Evolutionary conservation across 257 asterid species (phyloP), one percentile per base, ranked within the genome.

Genomic region (Datura wrightii): DNA sequence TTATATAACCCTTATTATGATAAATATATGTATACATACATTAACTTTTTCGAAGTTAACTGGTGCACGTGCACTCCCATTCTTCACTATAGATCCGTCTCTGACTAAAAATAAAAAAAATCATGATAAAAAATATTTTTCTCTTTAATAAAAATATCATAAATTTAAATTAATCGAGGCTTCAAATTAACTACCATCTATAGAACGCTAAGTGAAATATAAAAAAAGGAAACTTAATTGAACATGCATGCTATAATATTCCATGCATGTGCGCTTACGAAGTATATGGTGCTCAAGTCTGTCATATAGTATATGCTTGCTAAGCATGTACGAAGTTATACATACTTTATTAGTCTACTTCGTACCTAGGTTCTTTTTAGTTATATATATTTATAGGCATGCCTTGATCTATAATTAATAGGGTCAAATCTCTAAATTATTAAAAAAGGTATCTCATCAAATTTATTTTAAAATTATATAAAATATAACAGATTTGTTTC

Each of bases 241-340:
- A 86, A 59, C 86, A 80, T 84, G 87, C 80, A 79, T 84, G 87
- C 83, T 67, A 87, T 71, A 69, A 46, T 82, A 79, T 83, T 60
- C 62, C 62, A 34, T 66, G 76, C 80, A 78, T 83, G 90, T 83
- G 86, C 83, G 1, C 44, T 50, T 58, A 79, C 85, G 65, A 78
- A 78, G 67, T 85, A 66, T 82, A 79, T 54, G 37, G 50, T 54
- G 37, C 66, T 46, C 63, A 42, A 56, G 18, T 84, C 42, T 83
- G 3, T 71, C 4, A 74, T 46, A 8, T 34, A 31, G 10, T 31
- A 34, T 34, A 31, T 19, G 37, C 41, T 72, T 72, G 39, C 10
- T 44, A 24, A 72, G 58, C 80, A 72, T 6, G 39, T 72, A 72
- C 69, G 10, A 16, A 56, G 31, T 24, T 24, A 71, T 42, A 71